Conservation (phyloP, 257 asterid species). For the Nicotiana paniculata region DNA sequence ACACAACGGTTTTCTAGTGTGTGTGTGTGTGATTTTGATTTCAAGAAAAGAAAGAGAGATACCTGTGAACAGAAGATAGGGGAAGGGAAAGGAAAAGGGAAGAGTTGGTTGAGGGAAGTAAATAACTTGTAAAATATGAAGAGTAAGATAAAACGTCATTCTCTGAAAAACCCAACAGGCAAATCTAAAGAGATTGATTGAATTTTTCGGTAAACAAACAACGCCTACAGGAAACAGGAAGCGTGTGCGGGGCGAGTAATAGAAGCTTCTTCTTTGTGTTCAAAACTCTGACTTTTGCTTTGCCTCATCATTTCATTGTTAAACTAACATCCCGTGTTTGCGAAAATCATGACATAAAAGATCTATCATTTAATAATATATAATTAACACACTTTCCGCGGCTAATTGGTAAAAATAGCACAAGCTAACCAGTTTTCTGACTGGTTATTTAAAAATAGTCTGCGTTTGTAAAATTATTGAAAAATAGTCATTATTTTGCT, state of each 20-base stretch:
- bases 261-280: neutral
- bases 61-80: conserved; percentile 5
- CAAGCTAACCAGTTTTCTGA: too few relatives aligned
- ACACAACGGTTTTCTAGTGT: too few relatives aligned
- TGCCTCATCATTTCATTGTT: too few relatives aligned
- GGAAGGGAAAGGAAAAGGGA: neutral
- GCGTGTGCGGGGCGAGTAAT: neutral
- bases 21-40: neutral
- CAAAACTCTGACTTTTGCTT: neutral
- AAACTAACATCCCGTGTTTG: too few relatives aligned
- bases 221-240: conserved; percentile 2
- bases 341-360: too few relatives aligned
- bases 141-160: neutral
- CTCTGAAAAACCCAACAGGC: neutral
- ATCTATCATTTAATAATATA: too few relatives aligned
- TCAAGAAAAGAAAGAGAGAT: neutral
- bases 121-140: neutral
- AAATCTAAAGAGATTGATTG: neutral
- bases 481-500: too few relatives aligned
- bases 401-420: too few relatives aligned
- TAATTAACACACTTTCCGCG: too few relatives aligned
- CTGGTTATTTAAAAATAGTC: too few relatives aligned
- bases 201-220: conserved; percentile 13
- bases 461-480: too few relatives aligned
- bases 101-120: neutral